Percentiles rank a stretch among this genome's conserved stretches.
Evolutionary conservation across 768 basidiomycete species (phyloP).

Genomic region (Tephrocybe sp.): DNA sequence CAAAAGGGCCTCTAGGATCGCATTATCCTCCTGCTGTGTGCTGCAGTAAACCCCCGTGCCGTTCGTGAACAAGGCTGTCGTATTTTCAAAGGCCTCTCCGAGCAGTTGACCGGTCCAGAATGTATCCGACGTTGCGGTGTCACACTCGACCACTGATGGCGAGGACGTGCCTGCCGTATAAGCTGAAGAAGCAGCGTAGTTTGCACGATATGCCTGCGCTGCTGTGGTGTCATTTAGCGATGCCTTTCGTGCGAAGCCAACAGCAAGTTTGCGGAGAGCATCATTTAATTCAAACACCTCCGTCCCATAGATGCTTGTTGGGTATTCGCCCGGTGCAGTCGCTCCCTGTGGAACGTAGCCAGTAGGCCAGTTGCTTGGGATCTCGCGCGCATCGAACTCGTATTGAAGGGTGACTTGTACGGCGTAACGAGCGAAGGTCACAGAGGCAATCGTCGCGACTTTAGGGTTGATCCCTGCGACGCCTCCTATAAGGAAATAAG

Average conservation of each 20-base stretch:
- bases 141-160: constrained; percentile 12
- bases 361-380: constrained; percentile 5
- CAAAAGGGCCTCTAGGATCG: constrained; percentile 8
- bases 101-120: constrained; percentile 9
- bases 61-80: constrained; percentile 9
- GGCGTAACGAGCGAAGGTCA: constrained; percentile 11
- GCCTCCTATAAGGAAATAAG: constrained; percentile 6
- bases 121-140: constrained; percentile 9
- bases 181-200: background rate
- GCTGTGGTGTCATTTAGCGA: background rate
- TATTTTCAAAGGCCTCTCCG: constrained; percentile 9
- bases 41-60: constrained; percentile 10
- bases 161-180: constrained; percentile 3
- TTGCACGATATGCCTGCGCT: constrained; percentile 5
- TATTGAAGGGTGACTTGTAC: constrained; percentile 12
- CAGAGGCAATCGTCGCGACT: constrained; percentile 7
- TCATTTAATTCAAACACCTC: constrained; percentile 15
- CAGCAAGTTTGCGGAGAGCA: constrained; percentile 7
- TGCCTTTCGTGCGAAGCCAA: constrained; percentile 6
- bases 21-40: constrained; percentile 14
- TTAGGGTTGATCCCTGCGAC: constrained; percentile 4
- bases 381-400: constrained; percentile 13
- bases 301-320: constrained; percentile 9
- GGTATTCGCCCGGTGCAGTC: constrained; percentile 4
- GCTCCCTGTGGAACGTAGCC: constrained; percentile 12